phyloP scores from a whole-genome alignment of 306 rosid genomes.

The Trifolium subterraneum region DNA sequence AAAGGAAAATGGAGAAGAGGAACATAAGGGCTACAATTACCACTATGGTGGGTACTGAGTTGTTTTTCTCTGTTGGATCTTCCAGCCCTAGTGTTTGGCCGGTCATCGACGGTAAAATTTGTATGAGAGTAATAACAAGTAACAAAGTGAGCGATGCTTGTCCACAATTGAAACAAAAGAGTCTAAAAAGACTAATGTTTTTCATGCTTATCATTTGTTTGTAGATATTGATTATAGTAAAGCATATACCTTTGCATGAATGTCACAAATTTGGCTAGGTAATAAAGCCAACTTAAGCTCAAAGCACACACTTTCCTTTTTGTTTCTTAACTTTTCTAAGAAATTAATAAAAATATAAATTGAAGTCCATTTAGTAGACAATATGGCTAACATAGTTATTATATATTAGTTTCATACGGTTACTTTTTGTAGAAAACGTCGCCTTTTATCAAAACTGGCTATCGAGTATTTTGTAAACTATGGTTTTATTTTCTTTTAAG shows the following conservation, averaged over 20 bases:
- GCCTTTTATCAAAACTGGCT: background rate
- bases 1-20: constrained; percentile 65
- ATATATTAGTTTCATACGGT: background rate
- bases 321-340: background rate
- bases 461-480: background rate
- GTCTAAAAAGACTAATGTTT: constrained; percentile 1
- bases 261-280: background rate
- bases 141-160: constrained; percentile 14
- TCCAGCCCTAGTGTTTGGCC: constrained; percentile 37
- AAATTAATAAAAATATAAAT: background rate
- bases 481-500: background rate
- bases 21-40: constrained; percentile 54
- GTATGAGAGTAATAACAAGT: constrained; percentile 23
- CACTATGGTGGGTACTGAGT: constrained; percentile 55
- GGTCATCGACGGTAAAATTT: constrained; percentile 23
- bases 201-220: background rate
- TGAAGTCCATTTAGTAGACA: background rate
- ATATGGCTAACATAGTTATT: constrained; percentile 1
- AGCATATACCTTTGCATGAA: constrained; percentile 24
- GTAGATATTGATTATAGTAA: background rate
- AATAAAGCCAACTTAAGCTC: background rate
- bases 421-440: no score
- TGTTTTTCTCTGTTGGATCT: constrained; percentile 19
- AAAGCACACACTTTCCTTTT: background rate
- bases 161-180: background rate